Percentiles rank a stretch among this genome's conserved stretches.
These are phyloP conservation scores for Digitaria exilis DNA, from an alignment of 202 grass and related monocot species.

Conservation along the genomic window DNA sequence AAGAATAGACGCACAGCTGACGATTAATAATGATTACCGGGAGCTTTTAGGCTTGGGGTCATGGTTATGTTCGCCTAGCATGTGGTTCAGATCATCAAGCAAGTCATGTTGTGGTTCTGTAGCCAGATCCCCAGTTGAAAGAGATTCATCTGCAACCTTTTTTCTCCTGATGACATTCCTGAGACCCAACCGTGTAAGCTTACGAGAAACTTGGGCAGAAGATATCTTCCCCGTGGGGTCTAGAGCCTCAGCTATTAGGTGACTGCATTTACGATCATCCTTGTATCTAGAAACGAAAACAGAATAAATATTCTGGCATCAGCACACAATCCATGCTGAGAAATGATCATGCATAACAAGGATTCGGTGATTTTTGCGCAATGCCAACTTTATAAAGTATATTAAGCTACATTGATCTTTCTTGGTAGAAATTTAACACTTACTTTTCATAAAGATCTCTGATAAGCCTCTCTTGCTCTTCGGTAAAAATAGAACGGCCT, in stretches of 20 bases:
- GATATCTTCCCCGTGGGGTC: conserved; percentile 77
- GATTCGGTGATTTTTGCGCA: neutral
- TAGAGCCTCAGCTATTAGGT: conserved; percentile 84
- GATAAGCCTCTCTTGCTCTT: conserved; percentile 72
- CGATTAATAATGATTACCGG: conserved; percentile 49
- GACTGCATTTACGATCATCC: conserved; percentile 70
- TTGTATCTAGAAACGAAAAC: conserved; percentile 69
- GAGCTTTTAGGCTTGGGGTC: conserved; percentile 34
- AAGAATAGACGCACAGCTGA: conserved; percentile 30
- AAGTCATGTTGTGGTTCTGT: conserved; percentile 36
- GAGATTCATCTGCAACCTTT: conserved; percentile 41
- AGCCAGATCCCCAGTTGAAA: conserved; percentile 38
- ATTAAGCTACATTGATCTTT: conserved; percentile 9
- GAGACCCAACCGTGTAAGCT: conserved; percentile 84
- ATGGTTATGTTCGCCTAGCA: conserved; percentile 29
- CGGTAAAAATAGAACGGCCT: conserved; percentile 58
- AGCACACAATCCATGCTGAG: conserved; percentile 15
- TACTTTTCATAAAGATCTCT: conserved; percentile 81
- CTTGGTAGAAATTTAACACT: conserved; percentile 38
- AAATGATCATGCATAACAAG: neutral
- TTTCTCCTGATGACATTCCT: conserved; percentile 50
- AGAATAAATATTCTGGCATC: conserved; percentile 31
- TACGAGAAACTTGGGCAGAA: conserved; percentile 74
- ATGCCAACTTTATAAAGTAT: conserved; percentile 12
- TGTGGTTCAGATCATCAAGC: no score